Percentiles rank a stretch among this genome's conserved stretches.
phyloP scores from a whole-genome alignment of 2,329 filamentous ascomycete genomes.

The Alternaria longipes region DNA sequence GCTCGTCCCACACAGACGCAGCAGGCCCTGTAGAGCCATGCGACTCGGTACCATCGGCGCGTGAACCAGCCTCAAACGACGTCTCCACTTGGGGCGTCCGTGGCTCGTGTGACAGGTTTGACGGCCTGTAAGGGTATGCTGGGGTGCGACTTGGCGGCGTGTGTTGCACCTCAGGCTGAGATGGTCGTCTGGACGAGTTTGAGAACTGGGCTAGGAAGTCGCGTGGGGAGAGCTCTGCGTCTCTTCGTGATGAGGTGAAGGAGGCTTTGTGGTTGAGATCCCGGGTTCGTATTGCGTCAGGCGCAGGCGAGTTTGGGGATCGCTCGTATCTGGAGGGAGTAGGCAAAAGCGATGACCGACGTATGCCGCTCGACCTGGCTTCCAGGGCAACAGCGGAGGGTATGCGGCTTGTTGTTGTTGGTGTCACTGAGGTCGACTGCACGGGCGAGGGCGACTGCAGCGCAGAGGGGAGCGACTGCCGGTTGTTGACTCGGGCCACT shows the following conservation, averaged over 20 bases:
- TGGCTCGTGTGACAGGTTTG: constrained; percentile 44
- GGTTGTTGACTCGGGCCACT: constrained; percentile 47
- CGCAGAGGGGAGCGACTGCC: constrained; percentile 47
- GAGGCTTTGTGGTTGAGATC: constrained; percentile 45
- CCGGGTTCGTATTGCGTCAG: constrained; percentile 35
- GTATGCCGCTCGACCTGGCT: constrained; percentile 34
- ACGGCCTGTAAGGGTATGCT: constrained; percentile 48
- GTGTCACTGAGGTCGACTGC: constrained; percentile 33
- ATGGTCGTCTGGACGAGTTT: constrained; percentile 40
- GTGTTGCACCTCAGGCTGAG: constrained; percentile 41
- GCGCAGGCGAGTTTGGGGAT: constrained; percentile 40
- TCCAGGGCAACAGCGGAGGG: constrained; percentile 35
- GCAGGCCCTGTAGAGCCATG: constrained; percentile 87
- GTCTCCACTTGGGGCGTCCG: constrained; percentile 38
- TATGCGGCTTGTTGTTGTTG: constrained; percentile 42
- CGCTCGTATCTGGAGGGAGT: constrained; percentile 39
- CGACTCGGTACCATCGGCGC: constrained; percentile 72
- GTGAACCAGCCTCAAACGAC: constrained; percentile 40
- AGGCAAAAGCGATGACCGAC: constrained; percentile 46
- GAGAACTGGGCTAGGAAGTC: constrained; percentile 47
- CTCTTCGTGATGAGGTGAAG: constrained; percentile 35
- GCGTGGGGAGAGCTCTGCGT: constrained; percentile 44
- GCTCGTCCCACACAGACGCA: constrained; percentile 95
- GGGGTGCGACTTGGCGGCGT: constrained; percentile 46
- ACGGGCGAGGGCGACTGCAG: constrained; percentile 39